Base-by-base conservation (phyloP, 1,139 yeast genomes). In the Citeromyces siamensis region DNA sequence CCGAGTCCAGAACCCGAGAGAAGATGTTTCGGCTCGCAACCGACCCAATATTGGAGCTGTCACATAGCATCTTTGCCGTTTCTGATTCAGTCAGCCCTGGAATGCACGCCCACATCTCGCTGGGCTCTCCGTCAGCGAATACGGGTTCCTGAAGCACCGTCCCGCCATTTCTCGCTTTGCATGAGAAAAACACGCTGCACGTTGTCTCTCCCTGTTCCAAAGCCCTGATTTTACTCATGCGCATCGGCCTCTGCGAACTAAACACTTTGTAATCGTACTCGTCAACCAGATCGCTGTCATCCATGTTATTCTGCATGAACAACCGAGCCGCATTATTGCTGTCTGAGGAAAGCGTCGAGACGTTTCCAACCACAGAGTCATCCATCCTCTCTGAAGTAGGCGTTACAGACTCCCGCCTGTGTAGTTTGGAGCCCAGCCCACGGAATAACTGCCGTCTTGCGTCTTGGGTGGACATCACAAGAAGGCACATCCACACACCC, bases 141-240 rank as follows among this genome's bases (percentile, higher is more conserved):
- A 31, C 40, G 29, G 35, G 28, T 20, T 34, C 34, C 26, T 36
- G 33, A 10, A 42, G 38, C 14, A 38, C 42, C 31, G 23, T 32
- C 20, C 35, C 23, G 13, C 20, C 35, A 12, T 19, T 32, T 32
- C 42, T 47, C 10, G 43, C 41, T 20, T 42, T 46, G 17, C 43
- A 42, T 5, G 50, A 41, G 39, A 53, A 56, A 35, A 42, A 50
- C 34, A 49, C 37, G 31, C 45, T 49, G 6, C 54, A 38, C 3
- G 65, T 55, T 38, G 54, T 47, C 40, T 62, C 67, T 0, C 60
- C 52, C 37, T 56, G 60, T 35, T 61, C 61, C 34, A 61, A 47
- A 0, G 66, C 65, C 33, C 53, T 51, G 1, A 62, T 46, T 38
- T 58, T 58, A 9, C 64, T 58, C 12, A 54, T 44, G 32, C 66